Evolutionary conservation across 768 basidiomycete species (phyloP), one percentile per base, ranked within the genome.

Genomic region (Udeniomyces megalosporus): DNA sequence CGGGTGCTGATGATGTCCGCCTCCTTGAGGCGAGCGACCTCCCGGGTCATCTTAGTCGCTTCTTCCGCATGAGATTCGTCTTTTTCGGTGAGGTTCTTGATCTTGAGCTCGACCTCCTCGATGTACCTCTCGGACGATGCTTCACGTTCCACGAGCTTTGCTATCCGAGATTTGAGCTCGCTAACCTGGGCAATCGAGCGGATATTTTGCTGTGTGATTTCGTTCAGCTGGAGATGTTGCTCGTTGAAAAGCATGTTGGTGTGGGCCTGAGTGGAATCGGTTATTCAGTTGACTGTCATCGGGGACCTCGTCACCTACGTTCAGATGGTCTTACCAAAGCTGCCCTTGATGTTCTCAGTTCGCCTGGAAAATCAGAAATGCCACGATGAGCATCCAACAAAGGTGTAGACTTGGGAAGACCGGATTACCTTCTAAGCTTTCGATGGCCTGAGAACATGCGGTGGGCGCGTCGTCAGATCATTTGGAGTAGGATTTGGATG

Each of bases 111-210:
- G 34, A 97, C 77, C 71, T 97, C 92, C 31, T 82, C 86, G 48
- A 97, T 83, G 72, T 97, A 96, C 1, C 85, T 85, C 89, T 99
- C 93, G 26, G 88, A 91, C 2, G 88, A 87, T 5, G 83, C 80
- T 72, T 97, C 95, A 59, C 92, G 78, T 72, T 96, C 93, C 1
- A 81, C 76, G 54, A 97, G 74, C 73, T 92, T 95, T 6, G 80
- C 80, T 58, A 95, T 78, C 48, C 95, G 78, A 52, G 80, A 70
- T 60, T 86, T 78, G 59, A 99, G 79, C 70, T 97, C 92, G 69
- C 86, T 85, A 4, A 93, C 81, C 69, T 95, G 90, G 67, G 84
- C 75, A 71, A 89, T 88, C 26, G 86, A 89, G 22, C 84, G 81
- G 17, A 82, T 71, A 72, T 87, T 86, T 10, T 38, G 58, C 17